Evolutionary conservation across 1,139 yeast species (phyloP).

Genomic region (Candida mesenterica): DNA sequence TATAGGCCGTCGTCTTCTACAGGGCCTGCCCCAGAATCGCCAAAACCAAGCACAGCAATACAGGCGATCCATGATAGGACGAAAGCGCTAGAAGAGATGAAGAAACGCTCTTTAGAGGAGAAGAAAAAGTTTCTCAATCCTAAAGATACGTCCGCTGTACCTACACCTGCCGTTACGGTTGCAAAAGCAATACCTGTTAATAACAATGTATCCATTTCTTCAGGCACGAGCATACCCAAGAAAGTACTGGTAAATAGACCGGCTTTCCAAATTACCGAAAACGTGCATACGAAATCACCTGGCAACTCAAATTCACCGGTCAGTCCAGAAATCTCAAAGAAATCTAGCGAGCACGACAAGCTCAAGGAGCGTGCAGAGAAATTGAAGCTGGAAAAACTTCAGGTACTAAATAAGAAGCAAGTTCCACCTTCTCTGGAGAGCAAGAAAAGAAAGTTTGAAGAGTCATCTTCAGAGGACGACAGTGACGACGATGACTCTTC

Average conservation of each 20-base stretch:
- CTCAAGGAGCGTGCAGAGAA: slow-evolving; percentile 6
- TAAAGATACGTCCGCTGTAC: not conserved
- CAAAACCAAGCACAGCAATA: not conserved
- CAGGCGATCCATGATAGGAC: slow-evolving; percentile 5
- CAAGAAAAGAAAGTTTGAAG: slow-evolving; percentile 13
- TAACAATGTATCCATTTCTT: too few relatives aligned
- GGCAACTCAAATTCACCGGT: not conserved
- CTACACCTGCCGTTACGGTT: too few relatives aligned
- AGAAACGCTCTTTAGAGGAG: slow-evolving; percentile 4
- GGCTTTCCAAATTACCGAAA: not conserved
- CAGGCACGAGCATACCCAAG: too few relatives aligned
- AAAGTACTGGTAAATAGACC: not conserved
- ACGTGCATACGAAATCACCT: too few relatives aligned
- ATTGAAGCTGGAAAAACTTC: not conserved
- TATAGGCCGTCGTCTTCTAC: too few relatives aligned
- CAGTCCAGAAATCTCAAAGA: not conserved
- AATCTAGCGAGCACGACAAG: slow-evolving; percentile 7
- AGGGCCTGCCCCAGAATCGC: too few relatives aligned
- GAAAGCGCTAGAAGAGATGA: slow-evolving; percentile 4
- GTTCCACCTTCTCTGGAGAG: too few relatives aligned
- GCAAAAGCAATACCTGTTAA: too few relatives aligned
- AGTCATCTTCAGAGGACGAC: slow-evolving; percentile 11
- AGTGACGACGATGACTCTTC: slow-evolving; percentile 11
- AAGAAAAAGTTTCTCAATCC: not conserved
- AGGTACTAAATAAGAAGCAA: too few relatives aligned